These are phyloP conservation scores for Arabis hirsuta DNA, from an alignment of 345 rosid genomes.

Conservation along the genomic window DNA sequence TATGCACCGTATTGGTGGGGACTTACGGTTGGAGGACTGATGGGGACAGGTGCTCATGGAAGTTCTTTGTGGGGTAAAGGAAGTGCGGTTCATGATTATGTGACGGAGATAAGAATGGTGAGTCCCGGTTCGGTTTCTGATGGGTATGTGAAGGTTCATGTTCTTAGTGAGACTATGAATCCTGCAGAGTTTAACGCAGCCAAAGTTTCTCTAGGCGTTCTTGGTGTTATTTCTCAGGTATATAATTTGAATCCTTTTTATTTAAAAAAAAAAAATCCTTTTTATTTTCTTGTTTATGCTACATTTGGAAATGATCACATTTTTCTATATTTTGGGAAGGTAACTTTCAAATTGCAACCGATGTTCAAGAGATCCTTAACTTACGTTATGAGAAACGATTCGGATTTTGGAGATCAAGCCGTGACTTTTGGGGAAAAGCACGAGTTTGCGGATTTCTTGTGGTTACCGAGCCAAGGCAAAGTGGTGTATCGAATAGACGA, in stretches of 20 bases:
- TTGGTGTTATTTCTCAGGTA: conserved; percentile 81
- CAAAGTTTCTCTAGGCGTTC: conserved; percentile 78
- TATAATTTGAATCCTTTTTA: background rate
- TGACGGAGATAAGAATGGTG: conserved; percentile 55
- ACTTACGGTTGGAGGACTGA: conserved; percentile 69
- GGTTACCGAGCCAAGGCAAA: conserved; percentile 74
- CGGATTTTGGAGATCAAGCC: conserved; percentile 53
- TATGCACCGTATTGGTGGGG: conserved; percentile 95
- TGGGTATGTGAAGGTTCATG: conserved; percentile 54
- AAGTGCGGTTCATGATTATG: conserved; percentile 73
- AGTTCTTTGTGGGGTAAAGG: conserved; percentile 81
- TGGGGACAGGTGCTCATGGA: conserved; percentile 92
- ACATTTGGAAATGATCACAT: no score
- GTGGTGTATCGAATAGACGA: conserved; percentile 68
- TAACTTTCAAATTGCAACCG: conserved; percentile 61
- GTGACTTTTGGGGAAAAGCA: conserved; percentile 57
- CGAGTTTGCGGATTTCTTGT: conserved; percentile 72
- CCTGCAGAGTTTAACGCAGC: conserved; percentile 55
- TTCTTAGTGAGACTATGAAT: conserved; percentile 36
- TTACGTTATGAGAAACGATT: conserved; percentile 47
- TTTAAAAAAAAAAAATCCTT: conserved; percentile 2
- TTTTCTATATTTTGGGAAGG: conserved; percentile 37
- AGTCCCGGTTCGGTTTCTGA: conserved; percentile 54
- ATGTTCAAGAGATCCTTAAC: conserved; percentile 70
- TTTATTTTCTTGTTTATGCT: background rate